Evolutionary conservation across 2,329 filamentous ascomycete species (phyloP).

Genomic region (Aspergillus latus): DNA sequence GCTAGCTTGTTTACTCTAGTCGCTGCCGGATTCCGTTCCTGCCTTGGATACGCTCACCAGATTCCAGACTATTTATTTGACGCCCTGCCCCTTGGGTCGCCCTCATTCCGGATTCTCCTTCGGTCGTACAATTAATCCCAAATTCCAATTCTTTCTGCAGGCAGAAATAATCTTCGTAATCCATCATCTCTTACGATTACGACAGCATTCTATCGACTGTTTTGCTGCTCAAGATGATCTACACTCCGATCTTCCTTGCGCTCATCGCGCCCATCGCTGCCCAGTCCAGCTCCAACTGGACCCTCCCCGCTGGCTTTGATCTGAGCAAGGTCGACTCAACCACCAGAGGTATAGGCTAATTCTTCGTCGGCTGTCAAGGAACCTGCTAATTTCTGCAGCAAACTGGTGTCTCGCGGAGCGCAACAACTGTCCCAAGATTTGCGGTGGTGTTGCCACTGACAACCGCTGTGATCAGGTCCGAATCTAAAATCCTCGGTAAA

Average conservation of each 20-base stretch:
- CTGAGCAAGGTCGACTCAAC: conserved; percentile 5
- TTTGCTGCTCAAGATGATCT: conserved; percentile 5
- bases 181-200: conserved; percentile 3
- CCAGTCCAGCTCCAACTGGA: conserved; percentile 16
- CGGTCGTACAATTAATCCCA: conserved; percentile 4
- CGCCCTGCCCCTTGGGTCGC: conserved; percentile 1
- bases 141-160: conserved; percentile 7
- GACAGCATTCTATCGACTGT: neutral
- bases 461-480: conserved; percentile 62
- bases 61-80: conserved; percentile 7
- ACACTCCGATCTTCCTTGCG: conserved; percentile 10
- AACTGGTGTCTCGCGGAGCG: conserved; percentile 60
- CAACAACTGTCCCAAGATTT: conserved; percentile 62
- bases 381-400: conserved; percentile 30
- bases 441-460: conserved; percentile 49
- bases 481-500: neutral
- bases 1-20: neutral
- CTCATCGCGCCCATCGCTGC: conserved; percentile 12
- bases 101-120: conserved; percentile 4
- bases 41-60: conserved; percentile 6
- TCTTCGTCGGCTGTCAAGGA: neutral
- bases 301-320: conserved; percentile 14
- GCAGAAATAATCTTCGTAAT: conserved; percentile 1
- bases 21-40: conserved; percentile 2
- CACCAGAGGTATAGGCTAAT: conserved; percentile 7